phyloP scores from a whole-genome alignment of 176 grass and related monocot species.

The Zoysia pacifica region DNA sequence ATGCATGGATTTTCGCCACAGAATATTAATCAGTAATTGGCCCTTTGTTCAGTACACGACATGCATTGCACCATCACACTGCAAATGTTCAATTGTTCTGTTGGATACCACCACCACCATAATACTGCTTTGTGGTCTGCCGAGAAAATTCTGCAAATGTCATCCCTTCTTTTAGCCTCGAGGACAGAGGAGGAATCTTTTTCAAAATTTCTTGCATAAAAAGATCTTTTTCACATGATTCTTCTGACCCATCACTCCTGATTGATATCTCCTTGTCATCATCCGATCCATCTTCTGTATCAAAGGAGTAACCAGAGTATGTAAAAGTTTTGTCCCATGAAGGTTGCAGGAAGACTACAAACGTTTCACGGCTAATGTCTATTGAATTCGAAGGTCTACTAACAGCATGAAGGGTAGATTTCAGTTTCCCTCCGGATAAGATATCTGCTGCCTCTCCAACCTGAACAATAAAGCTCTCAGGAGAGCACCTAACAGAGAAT shows the following conservation, averaged over 20 bases:
- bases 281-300: constrained; percentile 47
- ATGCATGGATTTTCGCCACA: not conserved
- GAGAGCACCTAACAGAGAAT: constrained; percentile 59
- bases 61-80: constrained; percentile 4
- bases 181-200: constrained; percentile 65
- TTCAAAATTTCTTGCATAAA: constrained; percentile 55
- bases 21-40: not conserved
- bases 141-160: constrained; percentile 87
- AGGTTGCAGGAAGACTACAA: constrained; percentile 86
- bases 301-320: constrained; percentile 33
- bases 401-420: constrained; percentile 81
- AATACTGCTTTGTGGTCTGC: constrained; percentile 92
- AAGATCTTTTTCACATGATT: constrained; percentile 8
- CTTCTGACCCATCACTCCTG: not conserved
- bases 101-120: constrained; percentile 70
- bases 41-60: not conserved
- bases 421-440: constrained; percentile 70
- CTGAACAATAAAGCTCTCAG: constrained; percentile 81
- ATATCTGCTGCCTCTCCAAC: constrained; percentile 82
- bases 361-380: constrained; percentile 75
- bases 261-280: constrained; percentile 22
- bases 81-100: constrained; percentile 41
- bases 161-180: constrained; percentile 80
- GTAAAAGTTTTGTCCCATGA: constrained; percentile 75
- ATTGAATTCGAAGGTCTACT: constrained; percentile 43